phyloP scores from a whole-genome alignment of 1,284 basidiomycete species.

The Moesziomyces sp. region DNA sequence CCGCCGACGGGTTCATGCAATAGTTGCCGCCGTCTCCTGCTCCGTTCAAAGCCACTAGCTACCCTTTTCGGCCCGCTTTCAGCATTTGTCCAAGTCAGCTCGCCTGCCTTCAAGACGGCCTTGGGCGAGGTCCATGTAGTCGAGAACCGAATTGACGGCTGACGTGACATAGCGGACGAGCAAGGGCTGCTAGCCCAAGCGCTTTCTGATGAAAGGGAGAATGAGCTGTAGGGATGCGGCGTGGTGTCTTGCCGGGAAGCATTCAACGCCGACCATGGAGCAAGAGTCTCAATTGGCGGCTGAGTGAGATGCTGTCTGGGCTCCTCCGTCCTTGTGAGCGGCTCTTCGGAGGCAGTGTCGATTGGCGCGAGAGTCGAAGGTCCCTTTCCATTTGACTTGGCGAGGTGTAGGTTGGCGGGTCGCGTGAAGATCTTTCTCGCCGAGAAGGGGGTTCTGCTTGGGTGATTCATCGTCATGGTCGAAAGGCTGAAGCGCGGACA shows the following conservation, averaged over 20 bases:
- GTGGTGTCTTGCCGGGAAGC: background rate
- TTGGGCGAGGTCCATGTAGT: background rate
- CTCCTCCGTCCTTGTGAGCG: background rate
- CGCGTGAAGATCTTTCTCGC: conserved; percentile 18
- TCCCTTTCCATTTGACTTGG: conserved; percentile 14
- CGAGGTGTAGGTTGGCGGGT: conserved; percentile 30
- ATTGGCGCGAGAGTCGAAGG: background rate
- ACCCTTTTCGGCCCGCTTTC: background rate
- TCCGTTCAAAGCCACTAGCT: conserved; percentile 16
- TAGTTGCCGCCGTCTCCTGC: conserved; percentile 11
- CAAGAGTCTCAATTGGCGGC: no score
- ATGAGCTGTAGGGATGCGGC: conserved; percentile 18
- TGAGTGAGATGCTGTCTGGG: background rate
- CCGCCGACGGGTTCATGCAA: background rate
- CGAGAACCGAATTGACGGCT: background rate
- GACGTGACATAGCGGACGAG: background rate
- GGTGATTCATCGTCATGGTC: conserved; percentile 4
- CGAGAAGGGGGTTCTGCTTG: background rate
- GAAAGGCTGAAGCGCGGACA: background rate
- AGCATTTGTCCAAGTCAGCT: conserved; percentile 11
- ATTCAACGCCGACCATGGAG: background rate
- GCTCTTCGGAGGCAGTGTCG: background rate
- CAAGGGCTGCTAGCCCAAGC: no score
- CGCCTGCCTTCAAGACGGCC: conserved; percentile 6
- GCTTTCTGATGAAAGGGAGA: background rate